Conservation (phyloP, 306 rosid genomes). For the Malus domestica region DNA sequence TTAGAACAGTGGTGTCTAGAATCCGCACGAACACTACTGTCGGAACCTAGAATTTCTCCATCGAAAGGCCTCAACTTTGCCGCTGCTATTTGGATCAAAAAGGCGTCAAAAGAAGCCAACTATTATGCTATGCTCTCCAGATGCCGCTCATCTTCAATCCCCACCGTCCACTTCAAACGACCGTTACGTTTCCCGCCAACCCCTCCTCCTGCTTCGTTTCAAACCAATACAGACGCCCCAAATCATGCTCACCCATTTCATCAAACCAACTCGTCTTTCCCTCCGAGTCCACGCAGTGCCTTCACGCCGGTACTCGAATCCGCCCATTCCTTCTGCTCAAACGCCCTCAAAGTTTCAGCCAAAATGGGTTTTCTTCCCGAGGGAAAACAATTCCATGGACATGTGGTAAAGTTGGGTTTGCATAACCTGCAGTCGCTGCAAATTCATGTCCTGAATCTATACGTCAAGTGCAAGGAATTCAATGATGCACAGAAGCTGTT, state of each 20-base stretch:
- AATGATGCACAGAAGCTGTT: conserved; percentile 44
- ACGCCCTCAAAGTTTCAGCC: conserved; percentile 52
- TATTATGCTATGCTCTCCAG: conserved; percentile 17
- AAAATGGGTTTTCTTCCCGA: conserved; percentile 37
- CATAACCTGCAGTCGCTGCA: conserved; percentile 38
- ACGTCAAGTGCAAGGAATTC: conserved; percentile 37
- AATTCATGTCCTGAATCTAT: conserved; percentile 43
- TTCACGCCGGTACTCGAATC: conserved; percentile 17
- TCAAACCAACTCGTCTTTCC: background rate
- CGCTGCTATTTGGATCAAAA: background rate
- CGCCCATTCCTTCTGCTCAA: conserved; percentile 32
- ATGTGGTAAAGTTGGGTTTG: conserved; percentile 45
- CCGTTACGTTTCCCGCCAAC: conserved; percentile 27
- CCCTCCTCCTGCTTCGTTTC: conserved; percentile 4
- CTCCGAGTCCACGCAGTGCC: conserved; percentile 22
- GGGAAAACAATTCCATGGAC: conserved; percentile 61
- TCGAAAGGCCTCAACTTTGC: background rate
- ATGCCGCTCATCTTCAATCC: conserved; percentile 18
- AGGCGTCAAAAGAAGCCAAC: background rate
- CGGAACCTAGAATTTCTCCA: no score
- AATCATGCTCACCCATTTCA: conserved; percentile 13
- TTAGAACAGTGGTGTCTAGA: no score
- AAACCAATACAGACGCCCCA: conserved; percentile 13
- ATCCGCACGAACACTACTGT: no score
- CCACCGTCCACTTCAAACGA: conserved; percentile 28